phyloP scores from a whole-genome alignment of 306 rosid species.

The Glycine tomentella region DNA sequence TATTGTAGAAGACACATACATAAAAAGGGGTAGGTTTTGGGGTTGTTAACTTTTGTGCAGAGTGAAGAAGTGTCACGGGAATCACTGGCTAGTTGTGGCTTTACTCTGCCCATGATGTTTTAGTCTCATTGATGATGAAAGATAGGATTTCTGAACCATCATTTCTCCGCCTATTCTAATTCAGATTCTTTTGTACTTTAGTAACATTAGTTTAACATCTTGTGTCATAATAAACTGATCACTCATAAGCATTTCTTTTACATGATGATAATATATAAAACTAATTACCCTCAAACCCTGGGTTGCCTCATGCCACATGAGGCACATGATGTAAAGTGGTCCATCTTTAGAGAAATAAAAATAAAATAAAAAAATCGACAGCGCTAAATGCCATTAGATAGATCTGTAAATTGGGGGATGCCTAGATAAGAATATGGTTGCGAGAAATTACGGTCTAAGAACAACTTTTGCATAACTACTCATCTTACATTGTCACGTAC shows the following conservation, averaged over 20 bases:
- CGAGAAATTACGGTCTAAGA: not conserved
- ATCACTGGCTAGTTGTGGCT: slow-evolving; percentile 50
- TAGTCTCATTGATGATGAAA: slow-evolving; percentile 51
- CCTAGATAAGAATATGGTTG: not conserved
- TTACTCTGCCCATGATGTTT: slow-evolving; percentile 44
- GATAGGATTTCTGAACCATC: slow-evolving; percentile 49
- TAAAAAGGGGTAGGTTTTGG: not conserved
- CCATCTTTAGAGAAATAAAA: not conserved
- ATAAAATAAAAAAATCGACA: not conserved
- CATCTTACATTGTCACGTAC: not conserved
- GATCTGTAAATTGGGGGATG: not conserved
- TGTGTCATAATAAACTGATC: slow-evolving; percentile 30
- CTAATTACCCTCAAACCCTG: slow-evolving; percentile 35
- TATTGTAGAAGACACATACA: not conserved
- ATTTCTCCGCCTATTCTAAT: slow-evolving; percentile 1
- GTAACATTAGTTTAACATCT: slow-evolving; percentile 30
- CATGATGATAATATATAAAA: no score
- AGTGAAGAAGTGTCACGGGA: slow-evolving; percentile 70
- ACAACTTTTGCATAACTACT: not conserved
- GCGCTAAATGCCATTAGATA: not conserved
- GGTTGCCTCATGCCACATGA: slow-evolving; percentile 47
- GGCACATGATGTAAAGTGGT: slow-evolving; percentile 46
- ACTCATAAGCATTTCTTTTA: not conserved
- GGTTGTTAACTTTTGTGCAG: slow-evolving; percentile 47
- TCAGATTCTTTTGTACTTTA: slow-evolving; percentile 50